These are phyloP conservation scores for Pichia gijzeniarum DNA, from an alignment of 805 yeast genomes.

Conservation along the genomic window DNA sequence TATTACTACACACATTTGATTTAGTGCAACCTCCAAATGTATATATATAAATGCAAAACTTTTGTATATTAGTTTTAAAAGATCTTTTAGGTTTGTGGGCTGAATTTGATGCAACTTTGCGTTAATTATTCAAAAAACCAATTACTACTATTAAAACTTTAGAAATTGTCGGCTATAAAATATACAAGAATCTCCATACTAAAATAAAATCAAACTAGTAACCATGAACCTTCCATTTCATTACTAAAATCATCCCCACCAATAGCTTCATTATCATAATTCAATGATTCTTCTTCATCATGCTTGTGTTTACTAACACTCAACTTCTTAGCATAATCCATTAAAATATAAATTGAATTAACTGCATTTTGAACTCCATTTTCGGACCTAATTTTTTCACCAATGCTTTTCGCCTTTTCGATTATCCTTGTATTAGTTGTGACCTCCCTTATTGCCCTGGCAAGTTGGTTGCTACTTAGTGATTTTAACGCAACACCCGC, in stretches of 20 bases:
- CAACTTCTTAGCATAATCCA: slow-evolving; percentile 67
- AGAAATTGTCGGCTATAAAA: too few species aligned
- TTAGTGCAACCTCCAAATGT: too few species aligned
- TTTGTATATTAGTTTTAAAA: background rate
- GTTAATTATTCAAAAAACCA: too few species aligned
- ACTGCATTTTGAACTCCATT: slow-evolving; percentile 78
- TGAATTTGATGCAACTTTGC: too few species aligned
- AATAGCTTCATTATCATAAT: slow-evolving; percentile 17
- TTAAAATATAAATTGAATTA: slow-evolving; percentile 66
- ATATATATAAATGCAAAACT: too few species aligned
- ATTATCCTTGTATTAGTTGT: slow-evolving; percentile 60
- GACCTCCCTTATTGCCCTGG: slow-evolving; percentile 63
- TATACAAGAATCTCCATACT: too few species aligned
- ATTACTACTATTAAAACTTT: too few species aligned
- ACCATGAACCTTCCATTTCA: slow-evolving; percentile 28
- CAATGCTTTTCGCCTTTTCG: slow-evolving; percentile 58
- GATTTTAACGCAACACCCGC: slow-evolving; percentile 70
- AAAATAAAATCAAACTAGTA: slow-evolving; percentile 17
- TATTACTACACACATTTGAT: background rate
- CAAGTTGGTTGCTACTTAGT: slow-evolving; percentile 54
- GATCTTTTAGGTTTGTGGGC: too few species aligned
- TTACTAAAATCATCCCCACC: too few species aligned
- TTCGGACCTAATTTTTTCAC: slow-evolving; percentile 61
- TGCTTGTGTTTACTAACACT: slow-evolving; percentile 39
- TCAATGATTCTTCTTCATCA: slow-evolving; percentile 13